Base-by-base conservation (phyloP, 139 green algal species). In the Ostreobium quekettii region DNA sequence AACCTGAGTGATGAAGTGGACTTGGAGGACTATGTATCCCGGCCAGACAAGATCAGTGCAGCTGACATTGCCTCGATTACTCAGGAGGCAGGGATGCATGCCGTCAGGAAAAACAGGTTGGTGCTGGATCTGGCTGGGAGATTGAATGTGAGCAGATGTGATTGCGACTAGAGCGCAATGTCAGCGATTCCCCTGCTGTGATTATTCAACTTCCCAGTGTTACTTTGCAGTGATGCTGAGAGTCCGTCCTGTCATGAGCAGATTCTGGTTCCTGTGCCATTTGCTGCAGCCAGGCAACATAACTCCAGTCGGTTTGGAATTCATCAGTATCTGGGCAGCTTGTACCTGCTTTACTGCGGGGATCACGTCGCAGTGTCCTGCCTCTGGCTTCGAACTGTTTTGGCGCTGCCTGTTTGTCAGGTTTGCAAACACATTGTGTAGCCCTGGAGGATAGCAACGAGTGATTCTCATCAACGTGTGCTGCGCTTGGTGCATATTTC, bases 1-100 rank as follows among this genome's bases (percentile, higher is more conserved):
- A 98, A 97, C 77, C 78, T 99, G 67, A 90, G 79, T 7, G 91
- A 97, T 64, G 94, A 99, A 78, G 94, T 99, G 32, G 94, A 99
- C 70, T 71, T 99, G 74, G 94, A 99, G 82, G 94, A 99, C 71
- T 99, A 97, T 63, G 91, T 98, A 28, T 89, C 79, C 4, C 80
- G 93, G 6, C 91, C 94, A 2, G 94, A 99, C 81, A 97, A 97
- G 83, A 97, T 99, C 76, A 93, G 83, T 70, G 95, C 93, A 8
- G 94, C 94, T 1, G 94, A 99, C 67, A 96, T 97, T 38, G 48
- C 83, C 0, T 82, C 85, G 39, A 94, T 97, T 68, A 91, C 83
- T 77, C 94, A 97, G 76, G 91, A 95, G 76, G 86, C 89, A 4
- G 89, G 89, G 58, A 88, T 96, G 86, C 89, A 91, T 42, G 95